Evolutionary conservation across 176 grass and related monocot genomes (phyloP), one percentile per base, ranked within the genome.

Genomic region (Aegilops speltoides): DNA sequence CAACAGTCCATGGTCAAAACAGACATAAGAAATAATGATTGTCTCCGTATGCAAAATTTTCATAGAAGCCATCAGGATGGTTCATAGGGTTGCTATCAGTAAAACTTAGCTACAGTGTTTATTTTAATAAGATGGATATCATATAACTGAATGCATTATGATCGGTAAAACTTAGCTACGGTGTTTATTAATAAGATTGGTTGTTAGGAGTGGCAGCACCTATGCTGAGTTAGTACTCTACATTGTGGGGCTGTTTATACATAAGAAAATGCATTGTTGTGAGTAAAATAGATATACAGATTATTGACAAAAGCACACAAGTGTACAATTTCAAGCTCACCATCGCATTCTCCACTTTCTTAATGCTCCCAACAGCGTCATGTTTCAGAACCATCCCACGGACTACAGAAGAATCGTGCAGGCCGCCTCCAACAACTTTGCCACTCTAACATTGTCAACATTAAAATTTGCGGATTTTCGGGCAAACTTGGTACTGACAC

Each of bases 401-500:
- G 15, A 95, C 90, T 73, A 98, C 91, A n/a, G 88, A 82, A 36
- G 92, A 98, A 28, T 96, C 93, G 68, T 92, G 96, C 82, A 98
- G 88, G 84, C 96, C 90, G 82, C 96, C 92, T 73, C 96, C 96
- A 90, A 96, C 29, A 98, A 63, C 76, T 98, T 98, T 14, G 90
- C 90, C 79, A 98, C 97, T 84, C 97, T 91, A 82, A 98, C 92
- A 85, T 98, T 98, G 85, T 98, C 97, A 20, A 96, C 41, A 43
- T 43, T 43, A 24, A 96, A 98, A 72, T 96, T 98, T 33, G 76
- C 14, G 97, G 91, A 65, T 98, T 96, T 87, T 96, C 1, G 97
- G 94, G 75, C 94, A 98, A 66, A 98, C 97, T 96, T 96, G 97
- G 60, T 96, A 80, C 97, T 96, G 20, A 94, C 94, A 94, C 96